Evolutionary conservation across 192 early-diverging fungal species (phyloP).

Genomic region (Linderina pennispora): DNA sequence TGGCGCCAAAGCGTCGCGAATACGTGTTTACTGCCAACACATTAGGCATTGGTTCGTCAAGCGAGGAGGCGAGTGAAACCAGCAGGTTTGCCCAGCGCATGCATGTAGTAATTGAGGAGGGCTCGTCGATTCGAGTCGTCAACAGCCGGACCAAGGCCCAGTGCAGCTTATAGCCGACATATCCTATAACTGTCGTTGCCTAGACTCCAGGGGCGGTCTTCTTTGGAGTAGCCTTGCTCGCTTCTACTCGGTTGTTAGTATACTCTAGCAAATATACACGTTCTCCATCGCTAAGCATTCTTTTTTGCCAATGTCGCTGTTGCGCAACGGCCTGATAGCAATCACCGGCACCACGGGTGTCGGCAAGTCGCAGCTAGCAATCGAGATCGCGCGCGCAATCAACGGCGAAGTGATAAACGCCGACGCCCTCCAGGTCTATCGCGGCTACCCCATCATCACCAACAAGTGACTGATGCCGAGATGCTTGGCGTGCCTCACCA

Average conservation of each 20-base stretch:
- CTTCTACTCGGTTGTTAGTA: too few species aligned
- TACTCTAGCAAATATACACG: too few species aligned
- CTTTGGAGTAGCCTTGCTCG: too few species aligned
- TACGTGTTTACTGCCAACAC: conserved; percentile 23
- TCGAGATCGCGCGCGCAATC: conserved; percentile 77
- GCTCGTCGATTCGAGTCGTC: conserved; percentile 26
- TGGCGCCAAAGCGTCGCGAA: conserved; percentile 18
- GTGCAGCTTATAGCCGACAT: too few species aligned
- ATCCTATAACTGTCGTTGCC: too few species aligned
- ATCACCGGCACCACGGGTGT: conserved; percentile 90
- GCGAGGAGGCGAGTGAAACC: neutral
- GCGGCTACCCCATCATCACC: conserved; percentile 86
- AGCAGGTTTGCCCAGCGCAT: conserved; percentile 13
- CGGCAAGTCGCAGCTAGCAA: conserved; percentile 92
- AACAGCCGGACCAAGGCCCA: conserved; percentile 15
- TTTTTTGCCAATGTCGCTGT: conserved; percentile 1
- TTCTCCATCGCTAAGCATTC: too few species aligned
- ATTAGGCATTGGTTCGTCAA: neutral
- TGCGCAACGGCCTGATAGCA: conserved; percentile 48
- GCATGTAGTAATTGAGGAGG: conserved; percentile 27
- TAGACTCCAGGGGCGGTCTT: too few species aligned
- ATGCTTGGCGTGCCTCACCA: conserved; percentile 70
- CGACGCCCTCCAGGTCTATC: conserved; percentile 95
- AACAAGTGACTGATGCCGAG: conserved; percentile 85
- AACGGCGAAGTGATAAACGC: conserved; percentile 90